These are phyloP conservation scores for Fomitopsis schrenkii DNA, from an alignment of 1,284 basidiomycete species.

Conservation along the genomic window DNA sequence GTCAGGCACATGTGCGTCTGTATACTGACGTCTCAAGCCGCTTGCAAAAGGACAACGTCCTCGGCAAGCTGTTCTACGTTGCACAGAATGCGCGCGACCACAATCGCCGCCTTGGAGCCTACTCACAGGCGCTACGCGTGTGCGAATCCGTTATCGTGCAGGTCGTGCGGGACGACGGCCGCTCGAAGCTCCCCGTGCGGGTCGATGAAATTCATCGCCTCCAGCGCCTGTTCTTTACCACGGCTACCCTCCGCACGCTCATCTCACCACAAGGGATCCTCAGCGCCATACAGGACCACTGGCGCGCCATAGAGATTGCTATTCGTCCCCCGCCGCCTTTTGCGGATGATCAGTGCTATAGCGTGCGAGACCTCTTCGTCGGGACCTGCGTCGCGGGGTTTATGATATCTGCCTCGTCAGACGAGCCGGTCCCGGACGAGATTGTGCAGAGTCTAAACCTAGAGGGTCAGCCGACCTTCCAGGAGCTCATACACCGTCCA, in stretches of 20 bases:
- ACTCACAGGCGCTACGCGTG: constrained; percentile 20
- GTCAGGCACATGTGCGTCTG: neutral
- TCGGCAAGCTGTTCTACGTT: constrained; percentile 19
- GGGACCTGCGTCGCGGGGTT: constrained; percentile 19
- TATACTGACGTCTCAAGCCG: neutral
- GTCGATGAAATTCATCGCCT: constrained; percentile 19
- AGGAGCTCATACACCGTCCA: constrained; percentile 9
- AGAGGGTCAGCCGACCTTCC: neutral
- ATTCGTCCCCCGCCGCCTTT: constrained; percentile 15
- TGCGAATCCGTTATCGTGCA: constrained; percentile 19
- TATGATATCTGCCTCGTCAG: constrained; percentile 12
- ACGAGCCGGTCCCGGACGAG: constrained; percentile 9
- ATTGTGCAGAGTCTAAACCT: constrained; percentile 11
- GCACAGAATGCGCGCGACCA: constrained; percentile 12
- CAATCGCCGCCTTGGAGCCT: constrained; percentile 10
- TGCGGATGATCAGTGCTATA: constrained; percentile 14
- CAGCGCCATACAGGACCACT: constrained; percentile 16
- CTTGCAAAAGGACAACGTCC: constrained; percentile 20
- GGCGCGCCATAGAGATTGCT: constrained; percentile 20
- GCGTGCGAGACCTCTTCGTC: constrained; percentile 21
- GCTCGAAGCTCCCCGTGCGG: constrained; percentile 10
- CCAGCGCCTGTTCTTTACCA: constrained; percentile 23
- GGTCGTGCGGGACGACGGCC: constrained; percentile 14
- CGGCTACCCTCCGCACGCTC: constrained; percentile 19
- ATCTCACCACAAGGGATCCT: constrained; percentile 9